phyloP scores from a whole-genome alignment of 805 yeast species.

The Diddensiella santjacobensis region DNA sequence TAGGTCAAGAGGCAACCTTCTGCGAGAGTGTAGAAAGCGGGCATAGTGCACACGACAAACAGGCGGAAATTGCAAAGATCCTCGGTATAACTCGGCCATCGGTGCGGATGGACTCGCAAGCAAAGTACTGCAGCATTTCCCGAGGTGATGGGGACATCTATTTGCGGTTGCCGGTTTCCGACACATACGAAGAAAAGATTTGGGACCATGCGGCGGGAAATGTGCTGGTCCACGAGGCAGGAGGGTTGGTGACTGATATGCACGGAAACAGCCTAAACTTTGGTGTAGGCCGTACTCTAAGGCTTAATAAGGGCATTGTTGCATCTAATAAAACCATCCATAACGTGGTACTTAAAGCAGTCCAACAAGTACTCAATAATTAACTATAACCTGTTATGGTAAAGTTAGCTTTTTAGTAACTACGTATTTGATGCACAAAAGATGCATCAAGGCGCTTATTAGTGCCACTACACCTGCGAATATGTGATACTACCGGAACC shows the following conservation, averaged over 20 bases:
- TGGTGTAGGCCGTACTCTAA: slow-evolving; percentile 75
- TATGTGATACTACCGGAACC: too few relatives aligned
- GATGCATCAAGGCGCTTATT: too few relatives aligned
- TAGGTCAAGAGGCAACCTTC: slow-evolving; percentile 52
- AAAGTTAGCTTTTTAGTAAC: too few relatives aligned
- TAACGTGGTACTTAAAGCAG: slow-evolving; percentile 45
- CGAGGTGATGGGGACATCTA: slow-evolving; percentile 92
- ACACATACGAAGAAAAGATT: slow-evolving; percentile 81
- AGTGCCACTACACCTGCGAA: too few relatives aligned
- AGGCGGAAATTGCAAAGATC: slow-evolving; percentile 62
- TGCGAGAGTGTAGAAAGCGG: slow-evolving; percentile 95
- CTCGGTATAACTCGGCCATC: slow-evolving; percentile 56
- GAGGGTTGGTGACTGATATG: slow-evolving; percentile 87
- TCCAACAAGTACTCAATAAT: not conserved
- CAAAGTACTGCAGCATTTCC: slow-evolving; percentile 87
- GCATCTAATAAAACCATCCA: slow-evolving; percentile 62
- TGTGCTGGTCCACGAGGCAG: slow-evolving; percentile 80
- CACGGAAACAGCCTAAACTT: slow-evolving; percentile 72
- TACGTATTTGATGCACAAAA: too few relatives aligned
- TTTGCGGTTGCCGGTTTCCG: slow-evolving; percentile 76
- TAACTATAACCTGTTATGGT: too few relatives aligned
- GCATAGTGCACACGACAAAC: slow-evolving; percentile 89
- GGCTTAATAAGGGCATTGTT: slow-evolving; percentile 81
- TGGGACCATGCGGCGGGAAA: slow-evolving; percentile 99
- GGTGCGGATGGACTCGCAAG: slow-evolving; percentile 90